Evolutionary conservation across 495 filamentous ascomycete species (phyloP), one percentile per base, ranked within the genome.

Genomic region (Lasiosphaeria ovina): DNA sequence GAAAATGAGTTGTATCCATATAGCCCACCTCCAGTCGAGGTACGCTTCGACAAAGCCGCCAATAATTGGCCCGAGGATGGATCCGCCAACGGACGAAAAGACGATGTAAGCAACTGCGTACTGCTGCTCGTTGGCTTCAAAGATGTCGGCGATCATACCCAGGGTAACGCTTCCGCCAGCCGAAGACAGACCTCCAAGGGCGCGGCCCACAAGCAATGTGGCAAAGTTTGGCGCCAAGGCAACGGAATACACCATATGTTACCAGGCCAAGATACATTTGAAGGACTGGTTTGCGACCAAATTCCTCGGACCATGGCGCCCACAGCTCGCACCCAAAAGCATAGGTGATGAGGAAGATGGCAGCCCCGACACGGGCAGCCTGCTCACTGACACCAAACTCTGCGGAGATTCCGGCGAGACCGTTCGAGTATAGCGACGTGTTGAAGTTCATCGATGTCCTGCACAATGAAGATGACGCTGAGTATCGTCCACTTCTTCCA

Each of bases 361-460:
- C 83, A 35, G 88, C 85, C 34, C 88, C 88, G 16, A 82, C 72
- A 34, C 88, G 81, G 2, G 87, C 89, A 0, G 81, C 81, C 67
- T 90, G 86, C 36, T 76, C 74, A 64, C 82, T 86, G 59, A 92
- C 83, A 14, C 75, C 51, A 69, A 89, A 92, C 42, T 88, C 71
- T 48, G 84, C 72, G 1, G 82, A 76, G 58, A 93, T 81, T 6
- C 83, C 83, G 0, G 62, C 62, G 11, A 91, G 71, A 12, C 81
- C 88, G 65, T 89, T 89, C 42, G 85, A 79, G 72, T 90, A 92
- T 10, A 90, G 79, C 35, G 83, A 85, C 9, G 86, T 87, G 77
- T 92, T 92, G 79, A 92, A 89, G 77, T 93, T 93, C 89, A 93
- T 93, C 4, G 89, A 91, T 53, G 87, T 84, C n/a, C 64, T 92